Conservation (phyloP, 139 green algal genomes). For the Nannochloris sp. region DNA sequence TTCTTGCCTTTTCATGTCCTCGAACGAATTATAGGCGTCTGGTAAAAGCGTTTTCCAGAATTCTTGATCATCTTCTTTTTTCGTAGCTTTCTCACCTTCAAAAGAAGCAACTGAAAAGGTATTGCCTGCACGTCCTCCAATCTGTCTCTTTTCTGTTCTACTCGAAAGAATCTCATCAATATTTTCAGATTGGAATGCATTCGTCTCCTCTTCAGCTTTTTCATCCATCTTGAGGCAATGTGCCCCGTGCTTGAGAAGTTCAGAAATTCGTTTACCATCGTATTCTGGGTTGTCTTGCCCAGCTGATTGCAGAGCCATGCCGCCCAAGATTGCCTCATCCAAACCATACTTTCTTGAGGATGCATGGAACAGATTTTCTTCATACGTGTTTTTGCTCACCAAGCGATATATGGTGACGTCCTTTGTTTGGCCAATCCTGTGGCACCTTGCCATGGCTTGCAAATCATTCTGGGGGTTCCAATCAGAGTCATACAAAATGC, state of each 20-base stretch:
- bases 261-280: conserved; percentile 58
- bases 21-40: conserved; percentile 34
- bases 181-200: conserved; percentile 58
- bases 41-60: conserved; percentile 63
- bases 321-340: conserved; percentile 86
- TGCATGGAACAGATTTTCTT: conserved; percentile 69
- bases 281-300: conserved; percentile 26
- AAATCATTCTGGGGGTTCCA: conserved; percentile 92
- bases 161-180: conserved; percentile 76
- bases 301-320: conserved; percentile 15
- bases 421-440: conserved; percentile 81
- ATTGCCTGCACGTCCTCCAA: conserved; percentile 68
- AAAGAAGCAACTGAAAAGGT: conserved; percentile 75
- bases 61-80: conserved; percentile 15
- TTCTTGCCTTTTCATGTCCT: neutral
- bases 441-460: conserved; percentile 89
- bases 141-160: conserved; percentile 78
- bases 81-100: neutral
- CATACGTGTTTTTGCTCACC: conserved; percentile 79
- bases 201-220: conserved; percentile 22
- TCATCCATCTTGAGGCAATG: conserved; percentile 49
- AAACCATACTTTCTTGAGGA: conserved; percentile 69
- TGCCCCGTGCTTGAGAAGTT: conserved; percentile 76
- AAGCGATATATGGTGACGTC: conserved; percentile 91
- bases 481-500: conserved; percentile 92